Conservation (phyloP, 345 rosid genomes). For the Salix dunnii region DNA sequence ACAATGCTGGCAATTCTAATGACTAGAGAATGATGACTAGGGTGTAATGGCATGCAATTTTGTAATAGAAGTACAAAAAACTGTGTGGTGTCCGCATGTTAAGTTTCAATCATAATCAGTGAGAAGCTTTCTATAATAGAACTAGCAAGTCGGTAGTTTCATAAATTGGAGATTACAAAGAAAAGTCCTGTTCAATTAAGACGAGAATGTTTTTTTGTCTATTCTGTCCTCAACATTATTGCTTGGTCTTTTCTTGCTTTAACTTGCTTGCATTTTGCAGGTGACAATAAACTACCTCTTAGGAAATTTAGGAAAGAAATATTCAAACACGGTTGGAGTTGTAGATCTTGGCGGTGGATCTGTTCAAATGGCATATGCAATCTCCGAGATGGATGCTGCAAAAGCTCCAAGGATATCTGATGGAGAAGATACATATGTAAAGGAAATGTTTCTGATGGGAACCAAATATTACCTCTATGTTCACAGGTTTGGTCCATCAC, state of each 20-base stretch:
- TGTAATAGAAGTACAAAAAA: not conserved
- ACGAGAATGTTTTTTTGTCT: not conserved
- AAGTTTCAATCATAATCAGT: not conserved
- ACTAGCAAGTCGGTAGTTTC: not conserved
- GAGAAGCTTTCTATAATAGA: not conserved
- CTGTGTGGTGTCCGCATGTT: not conserved
- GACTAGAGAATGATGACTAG: not conserved
- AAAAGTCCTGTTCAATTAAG: not conserved
- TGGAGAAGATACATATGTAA: slow-evolving; percentile 80
- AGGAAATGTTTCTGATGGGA: slow-evolving; percentile 74
- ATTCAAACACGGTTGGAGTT: slow-evolving; percentile 80
- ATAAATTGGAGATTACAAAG: not conserved
- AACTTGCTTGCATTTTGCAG: slow-evolving; percentile 38
- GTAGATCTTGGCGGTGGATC: slow-evolving; percentile 99
- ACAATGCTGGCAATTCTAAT: not conserved
- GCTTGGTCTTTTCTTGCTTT: not conserved
- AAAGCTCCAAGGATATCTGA: slow-evolving; percentile 57
- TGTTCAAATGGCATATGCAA: slow-evolving; percentile 99
- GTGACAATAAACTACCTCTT: slow-evolving; percentile 87
- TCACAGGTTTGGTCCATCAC: slow-evolving; percentile 59
- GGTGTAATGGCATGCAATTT: not conserved
- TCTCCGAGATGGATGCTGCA: slow-evolving; percentile 72
- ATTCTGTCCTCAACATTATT: not conserved
- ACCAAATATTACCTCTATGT: slow-evolving; percentile 81
- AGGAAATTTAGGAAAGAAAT: slow-evolving; percentile 72